Evolutionary conservation across 2,329 filamentous ascomycete genomes (phyloP).

Genomic region (Penicillium sp.): DNA sequence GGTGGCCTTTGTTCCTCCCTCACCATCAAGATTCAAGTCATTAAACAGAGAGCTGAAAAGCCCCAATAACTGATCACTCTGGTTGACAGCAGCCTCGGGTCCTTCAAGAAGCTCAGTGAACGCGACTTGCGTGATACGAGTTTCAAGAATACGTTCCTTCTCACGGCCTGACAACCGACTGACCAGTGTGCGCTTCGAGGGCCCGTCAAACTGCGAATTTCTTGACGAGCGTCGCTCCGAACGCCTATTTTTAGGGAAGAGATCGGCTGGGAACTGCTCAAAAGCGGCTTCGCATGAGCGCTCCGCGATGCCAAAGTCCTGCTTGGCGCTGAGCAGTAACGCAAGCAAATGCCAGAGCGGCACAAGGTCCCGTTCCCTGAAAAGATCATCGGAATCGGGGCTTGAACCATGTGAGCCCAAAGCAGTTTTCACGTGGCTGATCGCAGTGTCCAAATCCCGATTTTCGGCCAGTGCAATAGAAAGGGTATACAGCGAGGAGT

Average conservation of each 20-base stretch:
- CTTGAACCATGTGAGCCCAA: slow-evolving; percentile 52
- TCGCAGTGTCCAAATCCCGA: slow-evolving; percentile 70
- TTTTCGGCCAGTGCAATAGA: slow-evolving; percentile 83
- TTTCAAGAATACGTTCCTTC: slow-evolving; percentile 81
- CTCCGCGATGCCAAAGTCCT: slow-evolving; percentile 74
- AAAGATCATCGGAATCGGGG: slow-evolving; percentile 26
- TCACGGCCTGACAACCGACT: slow-evolving; percentile 79
- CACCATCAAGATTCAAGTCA: slow-evolving; percentile 45
- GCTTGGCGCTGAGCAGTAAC: slow-evolving; percentile 75
- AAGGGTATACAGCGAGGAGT: slow-evolving; percentile 74
- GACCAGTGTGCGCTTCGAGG: slow-evolving; percentile 50
- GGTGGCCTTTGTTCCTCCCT: slow-evolving; percentile 17
- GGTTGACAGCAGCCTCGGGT: slow-evolving; percentile 78
- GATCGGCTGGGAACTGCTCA: slow-evolving; percentile 74
- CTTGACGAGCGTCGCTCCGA: slow-evolving; percentile 39
- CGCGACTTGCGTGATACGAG: slow-evolving; percentile 90
- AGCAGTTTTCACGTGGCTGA: slow-evolving; percentile 74
- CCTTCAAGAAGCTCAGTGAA: slow-evolving; percentile 80
- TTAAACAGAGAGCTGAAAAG: slow-evolving; percentile 80
- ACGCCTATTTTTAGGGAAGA: slow-evolving; percentile 56
- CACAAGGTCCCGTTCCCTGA: slow-evolving; percentile 52
- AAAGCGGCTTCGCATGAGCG: slow-evolving; percentile 85
- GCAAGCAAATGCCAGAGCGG: slow-evolving; percentile 89
- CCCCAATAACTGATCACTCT: slow-evolving; percentile 75
- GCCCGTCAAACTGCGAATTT: slow-evolving; percentile 23